phyloP scores from a whole-genome alignment of 148 eudicot species.

The Polygonum aviculare region DNA sequence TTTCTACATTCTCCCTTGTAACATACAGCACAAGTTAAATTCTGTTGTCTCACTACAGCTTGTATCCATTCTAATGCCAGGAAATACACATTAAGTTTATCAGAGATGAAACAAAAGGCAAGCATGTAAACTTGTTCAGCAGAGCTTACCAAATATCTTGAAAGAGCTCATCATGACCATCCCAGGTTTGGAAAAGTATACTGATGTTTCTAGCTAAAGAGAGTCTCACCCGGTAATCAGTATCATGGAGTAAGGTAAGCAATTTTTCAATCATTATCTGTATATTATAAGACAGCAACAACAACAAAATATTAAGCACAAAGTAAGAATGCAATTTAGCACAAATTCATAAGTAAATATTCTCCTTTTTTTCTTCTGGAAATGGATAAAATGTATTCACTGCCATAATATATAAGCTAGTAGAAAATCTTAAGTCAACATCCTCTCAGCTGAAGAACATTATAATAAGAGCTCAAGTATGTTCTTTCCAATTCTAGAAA shows the following conservation, averaged over 20 bases:
- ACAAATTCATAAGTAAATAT: neutral
- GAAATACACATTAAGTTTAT: neutral
- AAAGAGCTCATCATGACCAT: constrained; percentile 90
- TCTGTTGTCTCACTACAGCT: neutral
- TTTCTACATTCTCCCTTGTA: neutral
- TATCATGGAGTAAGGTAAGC: constrained; percentile 70
- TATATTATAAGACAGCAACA: constrained; percentile 5
- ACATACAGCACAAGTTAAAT: neutral
- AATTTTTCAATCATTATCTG: constrained; percentile 83
- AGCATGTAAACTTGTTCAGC: neutral
- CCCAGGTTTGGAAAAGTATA: constrained; percentile 95
- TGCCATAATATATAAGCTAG: neutral
- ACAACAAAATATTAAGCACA: neutral
- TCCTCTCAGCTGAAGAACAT: neutral
- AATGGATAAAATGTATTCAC: neutral
- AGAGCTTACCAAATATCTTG: constrained; percentile 72
- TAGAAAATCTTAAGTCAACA: neutral
- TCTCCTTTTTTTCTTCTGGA: neutral
- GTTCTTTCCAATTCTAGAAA: neutral
- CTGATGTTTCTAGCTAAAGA: constrained; percentile 70
- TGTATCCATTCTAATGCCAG: neutral
- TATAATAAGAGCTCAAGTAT: neutral
- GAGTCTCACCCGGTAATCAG: constrained; percentile 83
- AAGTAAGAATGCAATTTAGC: neutral
- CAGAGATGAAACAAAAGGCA: neutral